Conservation (phyloP, 1,139 yeast species). For the Hansenula lynferdii region DNA sequence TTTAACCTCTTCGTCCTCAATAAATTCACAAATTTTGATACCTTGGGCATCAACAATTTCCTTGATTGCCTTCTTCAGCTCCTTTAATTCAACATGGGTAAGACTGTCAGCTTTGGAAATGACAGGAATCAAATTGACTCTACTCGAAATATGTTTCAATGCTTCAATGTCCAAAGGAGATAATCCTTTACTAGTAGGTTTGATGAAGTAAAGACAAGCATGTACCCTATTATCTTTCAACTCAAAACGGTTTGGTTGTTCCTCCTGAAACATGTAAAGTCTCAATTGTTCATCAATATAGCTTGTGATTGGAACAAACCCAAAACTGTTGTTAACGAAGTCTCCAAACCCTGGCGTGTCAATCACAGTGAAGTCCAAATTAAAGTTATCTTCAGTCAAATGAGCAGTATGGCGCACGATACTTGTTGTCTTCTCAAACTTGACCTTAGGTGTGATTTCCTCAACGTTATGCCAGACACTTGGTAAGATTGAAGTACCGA, state of each 20-base stretch:
- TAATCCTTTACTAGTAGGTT: conserved; percentile 50
- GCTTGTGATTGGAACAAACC: conserved; percentile 55
- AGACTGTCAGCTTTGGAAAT: conserved; percentile 73
- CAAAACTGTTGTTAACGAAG: conserved; percentile 49
- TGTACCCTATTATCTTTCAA: conserved; percentile 62
- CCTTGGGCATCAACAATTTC: conserved; percentile 39
- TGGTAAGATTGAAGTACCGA: conserved; percentile 29
- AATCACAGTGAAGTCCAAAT: conserved; percentile 47
- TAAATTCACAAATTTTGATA: conserved; percentile 54
- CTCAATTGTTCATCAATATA: conserved; percentile 61
- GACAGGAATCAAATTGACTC: conserved; percentile 74
- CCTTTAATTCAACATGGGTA: conserved; percentile 31
- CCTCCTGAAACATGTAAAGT: conserved; percentile 56
- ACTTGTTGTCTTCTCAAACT: conserved; percentile 28
- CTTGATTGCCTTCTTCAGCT: conserved; percentile 42
- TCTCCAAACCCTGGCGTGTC: conserved; percentile 85
- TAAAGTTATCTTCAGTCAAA: conserved; percentile 47
- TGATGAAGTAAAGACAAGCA: conserved; percentile 69
- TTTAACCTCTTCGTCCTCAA: conserved; percentile 36
- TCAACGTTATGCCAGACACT: conserved; percentile 17
- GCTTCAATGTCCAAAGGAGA: conserved; percentile 58
- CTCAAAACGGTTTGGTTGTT: conserved; percentile 58
- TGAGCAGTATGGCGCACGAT: conserved; percentile 36
- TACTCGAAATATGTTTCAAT: conserved; percentile 58
- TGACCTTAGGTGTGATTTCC: conserved; percentile 6